Evolutionary conservation across 805 yeast genomes (phyloP).

Genomic region (Cyberlindnera lachancei): DNA sequence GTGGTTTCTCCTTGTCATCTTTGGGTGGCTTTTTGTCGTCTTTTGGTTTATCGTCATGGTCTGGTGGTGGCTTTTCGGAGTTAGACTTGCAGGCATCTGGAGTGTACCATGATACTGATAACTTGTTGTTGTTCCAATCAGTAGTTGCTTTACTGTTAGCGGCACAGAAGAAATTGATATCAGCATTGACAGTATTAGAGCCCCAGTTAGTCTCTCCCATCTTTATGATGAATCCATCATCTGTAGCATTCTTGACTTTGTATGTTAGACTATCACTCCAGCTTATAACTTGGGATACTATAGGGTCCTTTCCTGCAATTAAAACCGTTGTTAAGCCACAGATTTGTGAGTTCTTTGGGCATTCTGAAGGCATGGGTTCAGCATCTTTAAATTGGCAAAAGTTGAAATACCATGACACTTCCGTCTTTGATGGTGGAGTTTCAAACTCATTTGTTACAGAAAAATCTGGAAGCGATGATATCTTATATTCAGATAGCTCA

Average conservation of each 20-base stretch:
- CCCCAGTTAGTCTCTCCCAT: constrained; percentile 70
- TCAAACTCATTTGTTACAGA: constrained; percentile 30
- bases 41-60: constrained; percentile 15
- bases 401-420: constrained; percentile 60
- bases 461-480: constrained; percentile 34
- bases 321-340: constrained; percentile 65
- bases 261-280: constrained; percentile 37
- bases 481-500: constrained; percentile 12
- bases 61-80: constrained; percentile 15
- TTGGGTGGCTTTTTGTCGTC: constrained; percentile 23
- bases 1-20: constrained; percentile 18
- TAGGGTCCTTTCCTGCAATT: constrained; percentile 39
- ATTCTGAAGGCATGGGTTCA: constrained; percentile 34
- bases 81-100: constrained; percentile 36
- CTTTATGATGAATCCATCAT: constrained; percentile 28
- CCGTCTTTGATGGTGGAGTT: constrained; percentile 77
- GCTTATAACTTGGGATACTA: constrained; percentile 57
- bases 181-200: constrained; percentile 38
- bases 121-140: constrained; percentile 14
- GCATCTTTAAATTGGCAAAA: constrained; percentile 46
- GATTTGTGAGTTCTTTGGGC: constrained; percentile 66
- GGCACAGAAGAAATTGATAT: constrained; percentile 41
- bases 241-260: constrained; percentile 21
- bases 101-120: constrained; percentile 29
- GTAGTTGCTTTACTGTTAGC: constrained; percentile 25